Evolutionary conservation across 2,329 filamentous ascomycete species (phyloP), one percentile per base, ranked within the genome.

Genomic region (Neonectria magnoliae): DNA sequence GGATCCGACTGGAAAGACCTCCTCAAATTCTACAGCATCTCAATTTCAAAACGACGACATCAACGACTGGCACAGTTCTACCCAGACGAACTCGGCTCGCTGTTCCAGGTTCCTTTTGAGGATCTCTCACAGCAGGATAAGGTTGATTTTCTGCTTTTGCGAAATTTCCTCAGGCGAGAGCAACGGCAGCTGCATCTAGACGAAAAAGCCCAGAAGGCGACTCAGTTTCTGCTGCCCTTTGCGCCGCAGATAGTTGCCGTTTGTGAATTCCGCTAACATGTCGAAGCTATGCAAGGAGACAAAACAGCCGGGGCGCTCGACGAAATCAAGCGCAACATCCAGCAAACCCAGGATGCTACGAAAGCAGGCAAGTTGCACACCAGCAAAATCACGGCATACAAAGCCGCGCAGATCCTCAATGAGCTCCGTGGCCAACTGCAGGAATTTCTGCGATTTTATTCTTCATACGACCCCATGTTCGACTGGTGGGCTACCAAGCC

Each of bases 401-500:
- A 83, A 27, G 84, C 85, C 5, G 79, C 80, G 4, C 80, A 80
- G 16, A 80, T 79, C 1, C 72, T 85, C 0, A 71, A 72, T 5
- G 74, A 81, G 27, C 72, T 89, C 5, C 75, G 77, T 0, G 55
- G 36, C 0, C 79, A 82, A 53, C 73, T 89, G 0, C 66, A 75
- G 2, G 85, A 88, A 66, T 83, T 82, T 70, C 82, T 79, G 58
- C 63, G 53, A 0, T 89, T 88, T 69, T 88, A 86, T 71, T 76
- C 79, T 31, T 82, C 81, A 3, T 89, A 88, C 67, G 84, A 89
- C 65, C 86, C 87, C 1, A 60, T 80, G 14, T 88, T 88, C 58
- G 82, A 85, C 45, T 89, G 85, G 84, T 89, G 87, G 87, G 80
- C 83, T 0, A 74, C 78, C 0, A 72, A 78, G 6, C 84, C 85